Evolutionary conservation across 2,329 filamentous ascomycete species (phyloP).

Genomic region (Nannizziopsis arthrosporioides): DNA sequence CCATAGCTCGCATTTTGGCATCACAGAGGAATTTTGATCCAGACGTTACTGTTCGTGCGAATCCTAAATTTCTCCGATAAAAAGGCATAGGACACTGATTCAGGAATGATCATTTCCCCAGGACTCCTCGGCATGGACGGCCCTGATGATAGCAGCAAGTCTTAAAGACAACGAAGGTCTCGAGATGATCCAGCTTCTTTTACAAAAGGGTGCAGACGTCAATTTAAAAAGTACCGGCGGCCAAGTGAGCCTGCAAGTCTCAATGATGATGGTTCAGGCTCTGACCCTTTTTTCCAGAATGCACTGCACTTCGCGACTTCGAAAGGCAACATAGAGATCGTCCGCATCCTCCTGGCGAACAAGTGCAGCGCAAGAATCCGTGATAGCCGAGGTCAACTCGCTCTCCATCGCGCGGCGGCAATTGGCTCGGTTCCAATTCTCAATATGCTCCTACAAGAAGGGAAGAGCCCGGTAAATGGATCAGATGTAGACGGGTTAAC

Average conservation of each 20-base stretch:
- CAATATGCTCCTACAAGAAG: slow-evolving; percentile 61
- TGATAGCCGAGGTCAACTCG: slow-evolving; percentile 77
- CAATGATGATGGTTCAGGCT: neutral
- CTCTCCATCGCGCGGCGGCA: slow-evolving; percentile 83
- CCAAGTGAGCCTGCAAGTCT: slow-evolving; percentile 23
- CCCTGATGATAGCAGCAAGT: slow-evolving; percentile 40
- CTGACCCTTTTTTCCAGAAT: slow-evolving; percentile 43
- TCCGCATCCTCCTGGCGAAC: slow-evolving; percentile 61
- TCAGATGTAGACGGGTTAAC: slow-evolving; percentile 75
- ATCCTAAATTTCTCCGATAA: neutral
- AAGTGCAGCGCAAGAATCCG: slow-evolving; percentile 69
- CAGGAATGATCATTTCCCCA: slow-evolving; percentile 14
- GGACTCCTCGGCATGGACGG: slow-evolving; percentile 41
- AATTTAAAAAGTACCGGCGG: slow-evolving; percentile 34
- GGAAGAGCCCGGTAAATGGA: slow-evolving; percentile 67
- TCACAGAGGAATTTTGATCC: slow-evolving; percentile 65
- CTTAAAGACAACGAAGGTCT: slow-evolving; percentile 37
- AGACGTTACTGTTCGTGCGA: slow-evolving; percentile 57
- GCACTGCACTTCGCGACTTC: slow-evolving; percentile 85
- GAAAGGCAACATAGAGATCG: slow-evolving; percentile 74
- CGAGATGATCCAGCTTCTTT: slow-evolving; percentile 34
- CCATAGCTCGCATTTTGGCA: slow-evolving; percentile 62
- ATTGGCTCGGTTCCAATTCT: slow-evolving; percentile 82
- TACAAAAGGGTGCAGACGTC: slow-evolving; percentile 38
- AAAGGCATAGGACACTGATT: neutral